Base-by-base conservation (phyloP, 768 basidiomycete species). In the Paxillus involutus region DNA sequence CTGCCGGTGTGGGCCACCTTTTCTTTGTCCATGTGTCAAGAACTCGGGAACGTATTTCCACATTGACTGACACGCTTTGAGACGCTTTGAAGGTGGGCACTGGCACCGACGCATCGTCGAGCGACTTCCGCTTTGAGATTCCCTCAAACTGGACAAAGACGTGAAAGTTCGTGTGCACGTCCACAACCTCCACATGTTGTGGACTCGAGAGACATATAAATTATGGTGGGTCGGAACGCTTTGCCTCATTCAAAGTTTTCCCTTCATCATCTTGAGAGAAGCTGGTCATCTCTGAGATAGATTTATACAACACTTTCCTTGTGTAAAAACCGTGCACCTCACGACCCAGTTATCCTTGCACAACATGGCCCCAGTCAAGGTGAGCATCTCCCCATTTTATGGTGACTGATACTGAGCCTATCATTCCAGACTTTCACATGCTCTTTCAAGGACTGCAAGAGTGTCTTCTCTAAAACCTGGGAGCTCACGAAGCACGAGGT, bases 401-500 rank as follows among this genome's bases (percentile, higher is more conserved):
- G 24, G 4, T 3, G 13, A 10, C 26, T 17, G 3, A 1, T 3
- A n/a, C 52, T 51, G 29, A 59, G 19, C 2, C 2, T 10, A 32
- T 14, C n/a, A 1, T 10, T 24, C 10, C n/a, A 68, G 67, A 39
- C 29, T 17, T 51, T 39, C 43, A 0, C 52, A 2, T 70, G 69
- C 39, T 47, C 59, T 14, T 46, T 43, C 36, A 5, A 29, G 1
- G 2, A 44, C 24, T 70, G 68, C 17, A 39, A 17, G 21, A 19
- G 21, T 43, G 41, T 36, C 41, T 69, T 68, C 16, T 14, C 21
- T 10, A 69, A 32, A 33, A 44, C 52, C 6, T 53, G 41, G 8
- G 58, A 69, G 17, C 52, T 69, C 29, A 64, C 36, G 30, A 63
- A 66, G 43, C 69, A 70, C 37, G 62, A 24, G 44, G 47, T 32